These are phyloP conservation scores for Cladophialophora immunda DNA, from an alignment of 2,329 filamentous ascomycete species.

Conservation along the genomic window DNA sequence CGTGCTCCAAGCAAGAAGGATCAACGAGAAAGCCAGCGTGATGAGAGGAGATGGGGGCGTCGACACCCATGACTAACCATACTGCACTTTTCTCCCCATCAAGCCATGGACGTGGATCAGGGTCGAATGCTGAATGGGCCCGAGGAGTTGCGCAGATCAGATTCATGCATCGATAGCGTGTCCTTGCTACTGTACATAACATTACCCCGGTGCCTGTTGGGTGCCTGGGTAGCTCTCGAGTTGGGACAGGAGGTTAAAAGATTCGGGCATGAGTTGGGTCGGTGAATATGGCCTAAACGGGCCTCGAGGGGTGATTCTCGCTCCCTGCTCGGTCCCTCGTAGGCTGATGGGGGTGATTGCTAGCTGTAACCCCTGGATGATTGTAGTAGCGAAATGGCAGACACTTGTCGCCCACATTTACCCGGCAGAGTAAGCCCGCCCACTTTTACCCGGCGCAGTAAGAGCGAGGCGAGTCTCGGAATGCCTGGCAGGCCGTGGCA, in stretches of 20 bases:
- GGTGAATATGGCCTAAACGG: conserved; percentile 1
- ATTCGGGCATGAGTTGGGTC: not conserved
- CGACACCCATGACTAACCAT: not conserved
- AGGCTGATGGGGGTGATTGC: not conserved
- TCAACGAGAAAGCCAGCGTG: not conserved
- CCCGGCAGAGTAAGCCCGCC: not conserved
- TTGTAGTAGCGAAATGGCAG: conserved; percentile 1
- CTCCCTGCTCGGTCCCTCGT: not conserved
- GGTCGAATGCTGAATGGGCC: not conserved
- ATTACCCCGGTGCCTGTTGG: not conserved
- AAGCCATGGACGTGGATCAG: not conserved
- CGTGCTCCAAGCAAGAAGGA: not conserved
- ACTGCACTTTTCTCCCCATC: conserved; percentile 2
- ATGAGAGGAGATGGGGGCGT: not conserved
- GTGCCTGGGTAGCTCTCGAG: not conserved
- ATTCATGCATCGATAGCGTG: not conserved
- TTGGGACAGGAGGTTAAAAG: not conserved
- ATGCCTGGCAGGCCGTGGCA: not conserved
- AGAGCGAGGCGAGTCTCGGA: conserved; percentile 7
- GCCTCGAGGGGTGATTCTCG: not conserved
- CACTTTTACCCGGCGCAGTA: conserved; percentile 3
- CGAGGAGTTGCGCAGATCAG: not conserved
- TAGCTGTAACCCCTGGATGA: not conserved
- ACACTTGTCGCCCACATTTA: not conserved
- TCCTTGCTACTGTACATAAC: not conserved